A percentile compares a stretch with the other conserved stretches of the same genome.
phyloP scores from a whole-genome alignment of 2,329 filamentous ascomycete species.

The Alternaria gaisen region DNA sequence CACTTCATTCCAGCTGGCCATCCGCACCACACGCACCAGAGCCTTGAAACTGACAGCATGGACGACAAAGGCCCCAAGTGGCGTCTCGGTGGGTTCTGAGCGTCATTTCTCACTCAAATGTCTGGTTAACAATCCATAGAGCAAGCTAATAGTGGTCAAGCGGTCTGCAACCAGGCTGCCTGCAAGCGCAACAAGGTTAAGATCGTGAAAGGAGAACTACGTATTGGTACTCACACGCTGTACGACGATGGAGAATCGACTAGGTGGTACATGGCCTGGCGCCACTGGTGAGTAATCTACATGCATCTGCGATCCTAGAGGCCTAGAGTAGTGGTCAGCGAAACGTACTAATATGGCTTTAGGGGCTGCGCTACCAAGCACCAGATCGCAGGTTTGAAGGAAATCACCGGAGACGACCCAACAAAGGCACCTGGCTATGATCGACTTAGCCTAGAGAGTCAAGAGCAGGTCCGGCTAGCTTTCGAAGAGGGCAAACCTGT shows the following conservation, averaged over 20 bases:
- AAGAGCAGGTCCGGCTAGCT: slow-evolving; percentile 76
- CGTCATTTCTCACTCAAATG: background rate
- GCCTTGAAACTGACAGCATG: background rate
- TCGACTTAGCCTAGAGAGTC: slow-evolving; percentile 71
- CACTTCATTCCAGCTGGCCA: too few species aligned
- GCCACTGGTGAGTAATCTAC: slow-evolving; percentile 75
- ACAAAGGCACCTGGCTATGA: slow-evolving; percentile 79
- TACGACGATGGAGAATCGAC: slow-evolving; percentile 66
- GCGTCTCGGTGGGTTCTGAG: slow-evolving; percentile 17
- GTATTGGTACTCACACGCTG: slow-evolving; percentile 70
- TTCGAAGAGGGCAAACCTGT: slow-evolving; percentile 79
- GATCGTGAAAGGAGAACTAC: slow-evolving; percentile 79
- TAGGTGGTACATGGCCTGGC: slow-evolving; percentile 70
- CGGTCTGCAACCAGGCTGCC: slow-evolving; percentile 69
- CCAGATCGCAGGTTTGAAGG: slow-evolving; percentile 71
- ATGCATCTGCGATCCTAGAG: background rate
- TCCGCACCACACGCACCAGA: background rate
- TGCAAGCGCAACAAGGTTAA: slow-evolving; percentile 70
- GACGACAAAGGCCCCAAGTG: slow-evolving; percentile 23
- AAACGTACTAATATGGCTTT: background rate
- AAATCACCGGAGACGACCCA: slow-evolving; percentile 64
- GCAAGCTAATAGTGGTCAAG: slow-evolving; percentile 14
- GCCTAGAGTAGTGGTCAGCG: too few species aligned
- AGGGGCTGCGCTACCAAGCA: slow-evolving; percentile 90
- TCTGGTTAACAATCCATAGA: slow-evolving; percentile 10